Conservation (phyloP, 495 filamentous ascomycete species). For the Xylaria bambusicola region DNA sequence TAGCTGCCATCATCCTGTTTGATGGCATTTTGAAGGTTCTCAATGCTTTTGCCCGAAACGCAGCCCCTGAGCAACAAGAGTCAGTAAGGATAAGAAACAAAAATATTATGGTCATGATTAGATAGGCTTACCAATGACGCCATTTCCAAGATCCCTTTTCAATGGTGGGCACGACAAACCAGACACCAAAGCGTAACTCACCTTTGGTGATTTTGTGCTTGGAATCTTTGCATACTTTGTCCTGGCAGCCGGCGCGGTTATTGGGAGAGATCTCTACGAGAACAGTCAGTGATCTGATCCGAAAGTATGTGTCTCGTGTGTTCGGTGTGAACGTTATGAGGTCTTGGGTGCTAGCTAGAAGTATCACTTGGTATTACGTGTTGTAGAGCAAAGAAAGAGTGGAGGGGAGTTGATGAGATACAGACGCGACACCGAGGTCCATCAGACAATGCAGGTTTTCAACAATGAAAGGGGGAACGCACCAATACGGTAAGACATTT, state of each 20-base stretch:
- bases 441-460: background rate
- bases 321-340: background rate
- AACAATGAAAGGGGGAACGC: conserved; percentile 20
- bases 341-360: no score
- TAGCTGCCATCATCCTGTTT: conserved; percentile 39
- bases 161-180: conserved; percentile 55
- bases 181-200: conserved; percentile 68
- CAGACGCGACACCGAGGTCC: background rate
- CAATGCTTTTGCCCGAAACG: conserved; percentile 64
- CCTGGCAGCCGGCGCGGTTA: conserved; percentile 68
- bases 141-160: conserved; percentile 58
- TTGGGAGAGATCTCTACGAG: conserved; percentile 59
- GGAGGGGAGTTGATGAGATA: background rate
- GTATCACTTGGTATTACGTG: no score
- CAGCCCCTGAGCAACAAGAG: conserved; percentile 65
- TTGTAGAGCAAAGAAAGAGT: background rate
- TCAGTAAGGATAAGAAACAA: background rate
- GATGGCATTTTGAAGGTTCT: conserved; percentile 54
- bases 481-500: conserved; percentile 40
- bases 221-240: conserved; percentile 64
- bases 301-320: no score
- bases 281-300: conserved; percentile 19
- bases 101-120: background rate
- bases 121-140: conserved; percentile 73
- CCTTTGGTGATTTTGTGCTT: conserved; percentile 74